Percentiles rank a stretch among this genome's conserved stretches.
phyloP scores from a whole-genome alignment of 306 rosid species.

The Morella rubra region DNA sequence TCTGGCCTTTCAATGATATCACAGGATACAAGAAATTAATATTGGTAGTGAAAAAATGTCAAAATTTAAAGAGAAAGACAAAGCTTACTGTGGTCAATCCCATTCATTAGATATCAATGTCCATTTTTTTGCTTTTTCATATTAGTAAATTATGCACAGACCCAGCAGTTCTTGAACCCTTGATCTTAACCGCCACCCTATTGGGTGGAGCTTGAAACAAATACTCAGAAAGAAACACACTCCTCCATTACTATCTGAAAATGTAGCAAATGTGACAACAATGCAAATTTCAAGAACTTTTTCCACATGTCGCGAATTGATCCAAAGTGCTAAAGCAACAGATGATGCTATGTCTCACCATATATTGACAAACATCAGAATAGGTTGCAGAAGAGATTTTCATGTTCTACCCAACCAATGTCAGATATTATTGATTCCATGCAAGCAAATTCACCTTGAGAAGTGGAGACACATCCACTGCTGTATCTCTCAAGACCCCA shows the following conservation, averaged over 20 bases:
- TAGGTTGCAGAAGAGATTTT: slow-evolving; percentile 1
- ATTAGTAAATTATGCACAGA: not conserved
- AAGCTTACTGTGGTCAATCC: not conserved
- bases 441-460: slow-evolving; percentile 53
- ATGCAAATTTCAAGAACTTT: not conserved
- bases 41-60: not conserved
- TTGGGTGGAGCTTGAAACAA: slow-evolving; percentile 12
- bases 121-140: too few relatives aligned
- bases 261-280: not conserved
- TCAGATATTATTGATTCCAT: slow-evolving; percentile 8
- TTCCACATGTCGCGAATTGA: not conserved
- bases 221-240: not conserved
- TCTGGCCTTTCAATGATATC: not conserved
- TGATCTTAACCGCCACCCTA: not conserved
- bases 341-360: slow-evolving; percentile 12
- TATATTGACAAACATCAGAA: slow-evolving; percentile 15
- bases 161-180: not conserved
- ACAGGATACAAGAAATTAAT: not conserved
- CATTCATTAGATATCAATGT: not conserved
- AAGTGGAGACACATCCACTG: slow-evolving; percentile 60
- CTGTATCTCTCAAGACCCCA: slow-evolving; percentile 58
- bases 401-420: slow-evolving; percentile 21
- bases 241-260: slow-evolving; percentile 12
- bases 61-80: not conserved
- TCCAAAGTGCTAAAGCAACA: not conserved